phyloP scores from a whole-genome alignment of 108 stramenopile species.

The Nitzschia palea region DNA sequence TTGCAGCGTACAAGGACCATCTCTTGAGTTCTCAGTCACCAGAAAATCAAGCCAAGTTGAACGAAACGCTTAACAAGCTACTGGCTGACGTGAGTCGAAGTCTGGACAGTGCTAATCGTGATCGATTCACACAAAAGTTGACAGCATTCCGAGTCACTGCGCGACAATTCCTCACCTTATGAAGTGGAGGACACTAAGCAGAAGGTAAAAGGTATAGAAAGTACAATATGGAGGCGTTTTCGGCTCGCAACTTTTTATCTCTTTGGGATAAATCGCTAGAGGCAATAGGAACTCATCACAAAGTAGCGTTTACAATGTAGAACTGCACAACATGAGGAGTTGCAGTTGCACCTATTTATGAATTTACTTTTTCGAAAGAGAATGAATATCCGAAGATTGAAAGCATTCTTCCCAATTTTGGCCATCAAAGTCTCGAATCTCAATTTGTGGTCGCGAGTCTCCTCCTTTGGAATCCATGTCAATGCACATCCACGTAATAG shows the following conservation, averaged over 20 bases:
- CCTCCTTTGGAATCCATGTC: conserved; percentile 12
- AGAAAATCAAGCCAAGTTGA: conserved; percentile 86
- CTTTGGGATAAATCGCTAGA: too few species aligned
- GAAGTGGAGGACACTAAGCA: too few species aligned
- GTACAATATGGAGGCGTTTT: too few species aligned
- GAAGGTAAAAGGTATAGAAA: too few species aligned
- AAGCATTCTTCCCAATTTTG: conserved; percentile 49
- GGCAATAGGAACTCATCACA: too few species aligned
- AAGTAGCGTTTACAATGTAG: too few species aligned
- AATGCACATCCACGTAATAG: conserved; percentile 41
- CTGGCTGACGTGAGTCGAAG: conserved; percentile 88
- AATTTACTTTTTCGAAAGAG: conserved; percentile 21
- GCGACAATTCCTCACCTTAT: conserved; percentile 90
- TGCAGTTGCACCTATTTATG: too few species aligned
- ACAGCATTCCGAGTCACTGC: conserved; percentile 95
- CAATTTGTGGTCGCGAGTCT: conserved; percentile 22
- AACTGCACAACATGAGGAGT: too few species aligned
- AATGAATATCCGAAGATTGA: conserved; percentile 12
- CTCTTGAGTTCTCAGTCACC: conserved; percentile 88
- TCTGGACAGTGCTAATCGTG: conserved; percentile 94
- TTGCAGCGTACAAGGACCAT: conserved; percentile 90
- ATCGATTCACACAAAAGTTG: conserved; percentile 95
- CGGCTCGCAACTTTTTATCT: too few species aligned
- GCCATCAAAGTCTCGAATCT: conserved; percentile 49
- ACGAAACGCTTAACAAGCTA: conserved; percentile 91